phyloP scores from a whole-genome alignment of 352 stramenopile genomes.

The Globisporangium emineosum region DNA sequence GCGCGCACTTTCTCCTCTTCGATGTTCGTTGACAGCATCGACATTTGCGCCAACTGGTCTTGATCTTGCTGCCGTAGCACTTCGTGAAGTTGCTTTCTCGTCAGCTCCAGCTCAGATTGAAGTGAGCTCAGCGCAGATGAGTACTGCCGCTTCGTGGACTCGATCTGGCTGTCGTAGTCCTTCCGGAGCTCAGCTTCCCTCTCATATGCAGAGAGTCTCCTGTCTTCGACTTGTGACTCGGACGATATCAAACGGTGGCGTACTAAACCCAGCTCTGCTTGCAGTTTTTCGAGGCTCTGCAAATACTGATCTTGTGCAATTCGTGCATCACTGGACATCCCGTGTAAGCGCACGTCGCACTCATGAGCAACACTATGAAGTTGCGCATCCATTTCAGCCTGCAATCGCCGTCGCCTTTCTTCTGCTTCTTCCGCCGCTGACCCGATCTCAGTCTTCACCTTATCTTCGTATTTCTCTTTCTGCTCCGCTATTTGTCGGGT shows the following conservation, averaged over 20 bases:
- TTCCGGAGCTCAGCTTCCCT: conserved; percentile 21
- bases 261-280: conserved; percentile 37
- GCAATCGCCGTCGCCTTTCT: conserved; percentile 27
- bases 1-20: conserved; percentile 43
- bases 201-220: conserved; percentile 37
- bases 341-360: conserved; percentile 27
- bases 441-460: conserved; percentile 27
- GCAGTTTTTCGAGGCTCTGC: conserved; percentile 40
- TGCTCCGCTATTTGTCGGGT: conserved; percentile 49
- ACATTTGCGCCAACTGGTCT: conserved; percentile 61
- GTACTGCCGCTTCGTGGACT: conserved; percentile 19
- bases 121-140: conserved; percentile 18
- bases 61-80: conserved; percentile 56
- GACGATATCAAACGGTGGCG: conserved; percentile 26
- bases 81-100: conserved; percentile 40
- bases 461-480: conserved; percentile 33
- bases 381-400: conserved; percentile 27
- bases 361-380: conserved; percentile 26
- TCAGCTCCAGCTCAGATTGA: conserved; percentile 34
- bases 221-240: conserved; percentile 34
- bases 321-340: conserved; percentile 37
- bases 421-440: conserved; percentile 20
- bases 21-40: conserved; percentile 39
- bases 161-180: conserved; percentile 25
- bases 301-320: conserved; percentile 58